phyloP scores from a whole-genome alignment of 163 green algal genomes.

The Coccomyxa subellipsoidea region DNA sequence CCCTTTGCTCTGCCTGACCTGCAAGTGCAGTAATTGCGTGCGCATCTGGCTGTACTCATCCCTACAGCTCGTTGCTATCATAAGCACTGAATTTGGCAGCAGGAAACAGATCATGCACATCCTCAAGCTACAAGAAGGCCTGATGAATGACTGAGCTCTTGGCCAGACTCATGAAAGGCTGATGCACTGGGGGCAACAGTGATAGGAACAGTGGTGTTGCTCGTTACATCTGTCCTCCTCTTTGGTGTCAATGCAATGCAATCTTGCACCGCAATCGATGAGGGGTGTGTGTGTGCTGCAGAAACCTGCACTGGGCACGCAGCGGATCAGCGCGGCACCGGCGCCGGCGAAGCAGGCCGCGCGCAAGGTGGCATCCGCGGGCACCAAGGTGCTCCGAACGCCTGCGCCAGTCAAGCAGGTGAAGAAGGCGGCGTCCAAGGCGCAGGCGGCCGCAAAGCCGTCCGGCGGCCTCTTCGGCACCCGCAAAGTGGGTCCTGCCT shows the following conservation, averaged over 20 bases:
- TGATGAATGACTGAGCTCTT: too few species aligned
- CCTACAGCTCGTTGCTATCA: background rate
- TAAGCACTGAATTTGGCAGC: too few species aligned
- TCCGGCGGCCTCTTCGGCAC: background rate
- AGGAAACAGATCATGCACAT: too few species aligned
- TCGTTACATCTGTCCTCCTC: too few species aligned
- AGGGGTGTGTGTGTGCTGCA: background rate
- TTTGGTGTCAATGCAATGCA: too few species aligned
- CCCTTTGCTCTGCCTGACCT: background rate
- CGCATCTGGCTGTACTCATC: background rate
- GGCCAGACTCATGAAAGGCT: too few species aligned
- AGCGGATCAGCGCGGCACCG: background rate
- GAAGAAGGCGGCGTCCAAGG: background rate
- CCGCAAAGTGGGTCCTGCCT: background rate
- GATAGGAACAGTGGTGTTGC: too few species aligned
- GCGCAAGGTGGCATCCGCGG: background rate
- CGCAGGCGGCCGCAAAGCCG: background rate
- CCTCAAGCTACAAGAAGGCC: too few species aligned
- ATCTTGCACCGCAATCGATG: background rate
- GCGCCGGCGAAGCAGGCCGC: background rate
- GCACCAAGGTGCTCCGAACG: background rate
- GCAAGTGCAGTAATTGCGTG: background rate
- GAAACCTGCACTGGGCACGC: background rate
- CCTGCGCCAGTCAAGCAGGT: background rate
- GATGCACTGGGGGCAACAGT: too few species aligned